These are phyloP conservation scores for Colletotrichum aenigma DNA, from an alignment of 2,329 filamentous ascomycete species.

Conservation along the genomic window DNA sequence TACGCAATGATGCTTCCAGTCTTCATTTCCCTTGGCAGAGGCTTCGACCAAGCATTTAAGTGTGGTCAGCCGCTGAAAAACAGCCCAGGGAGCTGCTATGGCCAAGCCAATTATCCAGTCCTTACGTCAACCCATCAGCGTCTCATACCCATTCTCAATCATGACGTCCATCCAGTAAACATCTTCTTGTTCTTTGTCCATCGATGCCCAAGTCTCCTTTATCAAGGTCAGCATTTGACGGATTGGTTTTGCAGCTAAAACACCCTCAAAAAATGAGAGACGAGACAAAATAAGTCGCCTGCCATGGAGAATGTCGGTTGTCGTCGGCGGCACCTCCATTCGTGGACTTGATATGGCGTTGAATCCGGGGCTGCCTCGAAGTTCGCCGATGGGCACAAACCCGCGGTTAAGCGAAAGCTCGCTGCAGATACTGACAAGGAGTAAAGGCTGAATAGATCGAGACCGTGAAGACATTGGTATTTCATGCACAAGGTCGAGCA, in stretches of 20 bases:
- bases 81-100: not conserved
- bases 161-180: conserved; percentile 49
- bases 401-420: conserved; percentile 36
- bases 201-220: conserved; percentile 45
- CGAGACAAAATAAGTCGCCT: conserved; percentile 41
- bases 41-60: not conserved
- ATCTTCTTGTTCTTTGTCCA: conserved; percentile 22
- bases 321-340: conserved; percentile 19
- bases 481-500: conserved; percentile 42
- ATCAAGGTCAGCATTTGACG: conserved; percentile 42
- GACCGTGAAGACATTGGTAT: conserved; percentile 48
- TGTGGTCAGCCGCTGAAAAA: not conserved
- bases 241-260: conserved; percentile 43
- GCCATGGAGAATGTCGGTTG: conserved; percentile 35
- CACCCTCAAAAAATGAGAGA: conserved; percentile 40
- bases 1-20: not conserved
- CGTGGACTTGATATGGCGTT: conserved; percentile 26
- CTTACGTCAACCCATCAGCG: conserved; percentile 19
- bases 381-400: not conserved
- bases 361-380: not conserved
- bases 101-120: not conserved
- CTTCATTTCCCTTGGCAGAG: not conserved
- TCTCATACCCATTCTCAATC: conserved; percentile 27
- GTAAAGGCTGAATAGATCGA: conserved; percentile 46
- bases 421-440: conserved; percentile 46